Evolutionary conservation across 2,329 filamentous ascomycete genomes (phyloP).

Genomic region (Epichloe uncinata): DNA sequence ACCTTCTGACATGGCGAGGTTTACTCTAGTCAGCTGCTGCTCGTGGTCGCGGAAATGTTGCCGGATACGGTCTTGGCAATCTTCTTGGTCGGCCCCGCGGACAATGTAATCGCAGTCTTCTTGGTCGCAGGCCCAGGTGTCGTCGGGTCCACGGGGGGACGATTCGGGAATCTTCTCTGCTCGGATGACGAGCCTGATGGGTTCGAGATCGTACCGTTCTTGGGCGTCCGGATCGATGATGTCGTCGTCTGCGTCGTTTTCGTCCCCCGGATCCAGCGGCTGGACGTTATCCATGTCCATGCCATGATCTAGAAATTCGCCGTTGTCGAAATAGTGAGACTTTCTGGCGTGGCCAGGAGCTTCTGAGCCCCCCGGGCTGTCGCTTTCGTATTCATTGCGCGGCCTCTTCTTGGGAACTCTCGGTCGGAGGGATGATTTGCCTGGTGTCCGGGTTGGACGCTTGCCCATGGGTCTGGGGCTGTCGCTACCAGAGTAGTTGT

Average conservation of each 20-base stretch:
- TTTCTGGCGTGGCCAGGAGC: slow-evolving; percentile 18
- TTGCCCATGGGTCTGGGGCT: slow-evolving; percentile 18
- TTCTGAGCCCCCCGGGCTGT: slow-evolving; percentile 23
- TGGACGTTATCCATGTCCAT: slow-evolving; percentile 20
- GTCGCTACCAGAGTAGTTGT: slow-evolving; percentile 12
- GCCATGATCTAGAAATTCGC: slow-evolving; percentile 8
- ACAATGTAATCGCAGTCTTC: slow-evolving; percentile 52
- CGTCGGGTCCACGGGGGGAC: slow-evolving; percentile 40
- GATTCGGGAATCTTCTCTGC: slow-evolving; percentile 36
- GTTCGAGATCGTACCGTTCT: slow-evolving; percentile 13
- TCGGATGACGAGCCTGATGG: slow-evolving; percentile 31
- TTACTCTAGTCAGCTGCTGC: slow-evolving; percentile 34
- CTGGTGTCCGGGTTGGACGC: slow-evolving; percentile 9
- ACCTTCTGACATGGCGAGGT: slow-evolving; percentile 43
- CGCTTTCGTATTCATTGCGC: slow-evolving; percentile 24
- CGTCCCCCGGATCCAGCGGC: slow-evolving; percentile 8
- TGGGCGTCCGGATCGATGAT: not conserved
- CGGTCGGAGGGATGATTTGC: slow-evolving; percentile 6
- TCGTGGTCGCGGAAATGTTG: slow-evolving; percentile 50
- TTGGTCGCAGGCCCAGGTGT: slow-evolving; percentile 54
- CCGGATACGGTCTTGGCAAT: slow-evolving; percentile 42
- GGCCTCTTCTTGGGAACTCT: slow-evolving; percentile 30
- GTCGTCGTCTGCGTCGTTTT: slow-evolving; percentile 4
- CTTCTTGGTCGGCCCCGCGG: slow-evolving; percentile 43
- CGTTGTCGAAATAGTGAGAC: slow-evolving; percentile 19